Evolutionary conservation across 768 basidiomycete genomes (phyloP).

Genomic region (Leccinum disarticulatum): DNA sequence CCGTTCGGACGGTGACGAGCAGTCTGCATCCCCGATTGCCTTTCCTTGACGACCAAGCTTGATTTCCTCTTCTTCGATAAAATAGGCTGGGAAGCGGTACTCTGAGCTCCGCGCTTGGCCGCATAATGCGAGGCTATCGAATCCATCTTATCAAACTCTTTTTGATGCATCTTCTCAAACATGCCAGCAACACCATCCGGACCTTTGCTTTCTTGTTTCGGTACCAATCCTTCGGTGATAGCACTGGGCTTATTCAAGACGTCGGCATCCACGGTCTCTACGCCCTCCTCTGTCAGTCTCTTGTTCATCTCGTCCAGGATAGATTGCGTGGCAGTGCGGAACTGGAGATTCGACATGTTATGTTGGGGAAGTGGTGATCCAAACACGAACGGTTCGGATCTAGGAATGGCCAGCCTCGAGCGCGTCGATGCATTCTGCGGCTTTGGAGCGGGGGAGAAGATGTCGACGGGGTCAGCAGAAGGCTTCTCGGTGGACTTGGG

Average conservation of each 20-base stretch:
- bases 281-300: slow-evolving; percentile 58
- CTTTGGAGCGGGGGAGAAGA: slow-evolving; percentile 42
- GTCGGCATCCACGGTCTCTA: slow-evolving; percentile 45
- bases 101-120: slow-evolving; percentile 36
- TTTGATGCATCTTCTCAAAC: slow-evolving; percentile 62
- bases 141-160: slow-evolving; percentile 75
- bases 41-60: slow-evolving; percentile 43
- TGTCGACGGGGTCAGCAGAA: slow-evolving; percentile 32
- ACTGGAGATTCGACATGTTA: slow-evolving; percentile 62
- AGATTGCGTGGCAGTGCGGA: slow-evolving; percentile 62
- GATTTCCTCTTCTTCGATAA: slow-evolving; percentile 48
- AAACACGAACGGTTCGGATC: slow-evolving; percentile 63
- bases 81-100: slow-evolving; percentile 19
- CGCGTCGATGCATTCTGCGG: slow-evolving; percentile 16
- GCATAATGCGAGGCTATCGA: slow-evolving; percentile 61
- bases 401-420: slow-evolving; percentile 23
- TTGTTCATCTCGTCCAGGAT: slow-evolving; percentile 84
- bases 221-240: slow-evolving; percentile 4
- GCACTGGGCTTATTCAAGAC: slow-evolving; percentile 39
- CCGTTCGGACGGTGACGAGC: slow-evolving; percentile 25
- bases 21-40: slow-evolving; percentile 14
- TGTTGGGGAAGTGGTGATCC: slow-evolving; percentile 72
- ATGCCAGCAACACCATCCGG: slow-evolving; percentile 28
- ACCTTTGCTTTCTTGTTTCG: slow-evolving; percentile 25
- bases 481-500: slow-evolving; percentile 33